Conservation (phyloP, 805 yeast genomes). For the Spathaspora sp. region DNA sequence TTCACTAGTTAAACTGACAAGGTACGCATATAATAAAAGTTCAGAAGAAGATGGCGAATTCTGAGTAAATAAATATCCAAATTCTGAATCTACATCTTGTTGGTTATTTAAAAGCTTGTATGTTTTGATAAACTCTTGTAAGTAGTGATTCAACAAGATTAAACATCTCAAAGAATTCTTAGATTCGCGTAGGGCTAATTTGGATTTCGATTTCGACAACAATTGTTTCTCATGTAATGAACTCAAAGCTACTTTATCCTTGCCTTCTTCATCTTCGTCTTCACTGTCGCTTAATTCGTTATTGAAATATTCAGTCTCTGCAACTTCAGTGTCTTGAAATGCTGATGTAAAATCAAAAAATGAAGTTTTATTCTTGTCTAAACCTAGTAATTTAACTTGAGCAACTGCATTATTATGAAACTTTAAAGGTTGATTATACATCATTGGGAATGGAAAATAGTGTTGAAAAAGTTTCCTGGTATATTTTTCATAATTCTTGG, state of each 20-base stretch:
- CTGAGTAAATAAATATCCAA: constrained; percentile 3
- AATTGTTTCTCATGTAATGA: constrained; percentile 36
- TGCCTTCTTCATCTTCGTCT: constrained; percentile 15
- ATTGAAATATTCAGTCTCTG: constrained; percentile 28
- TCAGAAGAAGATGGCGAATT: constrained; percentile 25
- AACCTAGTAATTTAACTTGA: constrained; percentile 28
- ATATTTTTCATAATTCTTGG: constrained; percentile 55
- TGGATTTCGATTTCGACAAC: constrained; percentile 30
- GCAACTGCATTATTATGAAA: constrained; percentile 36
- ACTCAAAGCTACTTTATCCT: constrained; percentile 24
- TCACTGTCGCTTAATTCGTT: constrained; percentile 15
- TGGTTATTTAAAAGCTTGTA: constrained; percentile 9
- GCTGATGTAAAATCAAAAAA: constrained; percentile 24
- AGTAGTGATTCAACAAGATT: constrained; percentile 17
- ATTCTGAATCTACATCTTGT: constrained; percentile 8
- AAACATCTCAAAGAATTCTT: constrained; percentile 31
- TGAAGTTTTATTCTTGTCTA: constrained; percentile 21
- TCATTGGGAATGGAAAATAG: constrained; percentile 68
- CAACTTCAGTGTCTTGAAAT: constrained; percentile 10
- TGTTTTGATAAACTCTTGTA: constrained; percentile 14
- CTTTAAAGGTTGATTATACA: constrained; percentile 61
- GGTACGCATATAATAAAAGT: constrained; percentile 36
- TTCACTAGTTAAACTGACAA: constrained; percentile 26
- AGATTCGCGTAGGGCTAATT: constrained; percentile 25
- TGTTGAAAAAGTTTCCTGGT: constrained; percentile 52